phyloP scores from a whole-genome alignment of 805 yeast genomes.

The Candida nanaspora region DNA sequence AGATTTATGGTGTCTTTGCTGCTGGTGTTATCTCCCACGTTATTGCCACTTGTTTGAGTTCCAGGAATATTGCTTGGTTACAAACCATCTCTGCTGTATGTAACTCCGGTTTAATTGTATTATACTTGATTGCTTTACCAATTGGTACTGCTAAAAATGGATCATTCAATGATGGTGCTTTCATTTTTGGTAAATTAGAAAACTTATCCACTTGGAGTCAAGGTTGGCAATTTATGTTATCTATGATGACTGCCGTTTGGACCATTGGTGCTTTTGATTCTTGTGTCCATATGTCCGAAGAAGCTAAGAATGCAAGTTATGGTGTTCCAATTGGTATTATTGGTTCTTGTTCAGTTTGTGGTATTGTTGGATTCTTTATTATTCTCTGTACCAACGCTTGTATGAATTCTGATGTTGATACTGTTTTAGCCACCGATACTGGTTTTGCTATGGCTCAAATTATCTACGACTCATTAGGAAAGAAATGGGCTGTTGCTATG shows the following conservation, averaged over 20 bases:
- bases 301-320: constrained; percentile 31
- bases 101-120: constrained; percentile 43
- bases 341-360: constrained; percentile 33
- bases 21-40: constrained; percentile 52
- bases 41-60: constrained; percentile 46
- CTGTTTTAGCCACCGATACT: constrained; percentile 21
- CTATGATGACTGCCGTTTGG: constrained; percentile 63
- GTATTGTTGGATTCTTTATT: constrained; percentile 33
- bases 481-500: constrained; percentile 37
- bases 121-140: constrained; percentile 60
- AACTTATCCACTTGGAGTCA: constrained; percentile 49
- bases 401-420: constrained; percentile 21
- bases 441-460: constrained; percentile 40
- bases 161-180: constrained; percentile 40
- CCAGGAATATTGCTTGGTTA: constrained; percentile 47
- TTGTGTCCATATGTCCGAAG: constrained; percentile 40
- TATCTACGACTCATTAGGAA: constrained; percentile 36
- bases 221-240: constrained; percentile 47
- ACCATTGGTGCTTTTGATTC: constrained; percentile 47
- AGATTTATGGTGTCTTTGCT: constrained; percentile 57
- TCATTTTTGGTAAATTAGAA: constrained; percentile 46
- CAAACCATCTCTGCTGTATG: constrained; percentile 53
- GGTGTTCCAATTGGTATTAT: constrained; percentile 35
- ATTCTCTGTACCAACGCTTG: constrained; percentile 27
- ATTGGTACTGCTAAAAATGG: constrained; percentile 40